Evolutionary conservation across 371 early-diverging fungal species (phyloP), one percentile per base, ranked within the genome.

Genomic region (Mortierella sp.): DNA sequence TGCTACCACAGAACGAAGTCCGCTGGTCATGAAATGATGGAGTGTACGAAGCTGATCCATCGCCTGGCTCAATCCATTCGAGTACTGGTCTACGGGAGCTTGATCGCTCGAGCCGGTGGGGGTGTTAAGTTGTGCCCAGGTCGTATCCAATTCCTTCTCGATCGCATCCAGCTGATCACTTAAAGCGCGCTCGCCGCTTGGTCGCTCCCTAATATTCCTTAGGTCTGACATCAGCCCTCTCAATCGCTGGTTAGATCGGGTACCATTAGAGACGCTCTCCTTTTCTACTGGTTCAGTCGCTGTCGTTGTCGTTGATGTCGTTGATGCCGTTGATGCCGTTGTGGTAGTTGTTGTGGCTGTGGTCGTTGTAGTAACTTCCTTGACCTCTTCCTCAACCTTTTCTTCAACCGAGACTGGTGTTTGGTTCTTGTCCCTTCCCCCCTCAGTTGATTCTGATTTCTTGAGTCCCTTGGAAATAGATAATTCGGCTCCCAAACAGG

Each of bases 131-230:
- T 48, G 43, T 6, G 44, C 26, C 47, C 56, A 62, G 0, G 65
- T 63, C 18, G 60, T 45, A 2, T 64, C 68, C 19, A 77, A 51
- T 16, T 77, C 79, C 21, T 62, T 68, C 57, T 72, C 63, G 12
- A 72, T 65, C 2, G 72, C 64, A n/a, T 65, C 60, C 51, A 77
- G 26, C 12, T 72, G 79, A 18, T 77, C 69, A 12, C 62, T 56
- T 19, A 69, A 28, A 6, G 62, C 60, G 14, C 44, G 62, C 2
- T 58, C 68, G 15, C 56, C 57, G 7, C 50, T 26, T 11, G 56
- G 62, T 12, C 53, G 62, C 26, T 58, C 58, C 0, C 69, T 65
- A 61, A 72, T 68, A 37, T 12, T 62, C 5, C 72, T 64, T 9
- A 72, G 37, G 9, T 66, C 79, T 14, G 72, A 28, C 62, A 77